These are phyloP conservation scores for Polygonum maritimum DNA, from an alignment of 148 eudicot species.

Conservation along the genomic window DNA sequence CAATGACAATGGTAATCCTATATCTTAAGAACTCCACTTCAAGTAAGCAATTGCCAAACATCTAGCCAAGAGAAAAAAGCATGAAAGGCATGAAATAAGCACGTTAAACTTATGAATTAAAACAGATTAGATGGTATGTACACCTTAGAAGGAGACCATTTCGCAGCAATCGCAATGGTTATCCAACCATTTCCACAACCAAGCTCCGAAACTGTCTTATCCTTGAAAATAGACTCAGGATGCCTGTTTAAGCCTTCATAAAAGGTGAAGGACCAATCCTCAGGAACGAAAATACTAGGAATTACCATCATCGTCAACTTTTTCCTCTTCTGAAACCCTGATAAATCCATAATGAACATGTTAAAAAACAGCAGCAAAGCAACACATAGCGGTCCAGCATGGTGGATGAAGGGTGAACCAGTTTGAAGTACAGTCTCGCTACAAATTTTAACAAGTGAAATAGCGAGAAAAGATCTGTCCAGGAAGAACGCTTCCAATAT, in stretches of 20 bases:
- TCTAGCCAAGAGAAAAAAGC: not conserved
- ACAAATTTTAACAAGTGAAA: not conserved
- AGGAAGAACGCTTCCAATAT: not conserved
- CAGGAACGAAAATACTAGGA: slow-evolving; percentile 95
- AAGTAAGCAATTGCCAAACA: not conserved
- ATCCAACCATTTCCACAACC: slow-evolving; percentile 99
- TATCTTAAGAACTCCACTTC: not conserved
- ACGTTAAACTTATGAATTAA: not conserved
- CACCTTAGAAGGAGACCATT: slow-evolving; percentile 88
- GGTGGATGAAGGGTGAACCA: too few relatives aligned
- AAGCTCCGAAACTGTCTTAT: slow-evolving; percentile 86
- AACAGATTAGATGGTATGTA: not conserved
- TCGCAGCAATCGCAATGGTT: slow-evolving; percentile 93
- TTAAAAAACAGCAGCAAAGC: not conserved
- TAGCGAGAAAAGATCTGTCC: not conserved
- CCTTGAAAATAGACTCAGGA: slow-evolving; percentile 89
- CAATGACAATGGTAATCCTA: not conserved
- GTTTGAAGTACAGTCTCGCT: not conserved
- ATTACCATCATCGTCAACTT: slow-evolving; percentile 92
- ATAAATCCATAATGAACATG: not conserved
- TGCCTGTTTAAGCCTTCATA: slow-evolving; percentile 95
- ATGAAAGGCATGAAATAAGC: not conserved
- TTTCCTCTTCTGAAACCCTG: slow-evolving; percentile 68
- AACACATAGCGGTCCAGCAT: not conserved
- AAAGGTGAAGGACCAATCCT: slow-evolving; percentile 98